Evolutionary conservation across 2,329 filamentous ascomycete species (phyloP), one percentile per base, ranked within the genome.

Genomic region (Phyllachora maydis): DNA sequence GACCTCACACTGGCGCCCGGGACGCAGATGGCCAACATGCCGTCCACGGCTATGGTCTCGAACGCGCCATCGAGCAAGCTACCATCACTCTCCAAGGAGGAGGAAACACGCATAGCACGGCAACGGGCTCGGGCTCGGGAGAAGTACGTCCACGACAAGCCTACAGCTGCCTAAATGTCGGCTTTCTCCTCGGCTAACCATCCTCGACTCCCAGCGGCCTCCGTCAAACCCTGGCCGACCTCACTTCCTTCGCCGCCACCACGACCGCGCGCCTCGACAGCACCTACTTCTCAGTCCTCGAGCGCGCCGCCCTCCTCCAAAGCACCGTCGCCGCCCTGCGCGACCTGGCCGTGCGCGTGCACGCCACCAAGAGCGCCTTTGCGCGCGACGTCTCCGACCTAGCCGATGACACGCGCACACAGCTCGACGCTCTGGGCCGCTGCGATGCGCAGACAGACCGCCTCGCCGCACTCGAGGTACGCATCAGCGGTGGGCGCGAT

Each of bases 221-320:
- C 11, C 54, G 52, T 31, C 56, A 56, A 26, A 56, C 61, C 4
- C 46, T 70, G 1, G 39, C 43, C 13, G 51, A 59, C 23, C 52
- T 82, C 8, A 59, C 58, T 34, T 49, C 57, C 16, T 58, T 69
- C 40, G 73, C 73, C 12, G 56, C 65, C 26, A 47, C 55, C 12
- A 65, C 69, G 13, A 76, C 69, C 10, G 56, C 60, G 29, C 61
- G 61, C 16, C 61, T 85, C 19, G 75, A 83, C 41, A 65, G 74
- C 28, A 71, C 71, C 3, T 83, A 82, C 47, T 75, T 76, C 32
- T 63, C 65, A 1, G 61, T 82, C 7, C 53, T 81, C 15, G 69
- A 78, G 39, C 77, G 73, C 38, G 56, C 75, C 23, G 59, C 59
- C 23, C 44, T 56, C 1, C 50, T 83, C 18, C 69, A 72, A 25